Evolutionary conservation across 345 rosid genomes (phyloP).

Genomic region (Camelina neglecta): DNA sequence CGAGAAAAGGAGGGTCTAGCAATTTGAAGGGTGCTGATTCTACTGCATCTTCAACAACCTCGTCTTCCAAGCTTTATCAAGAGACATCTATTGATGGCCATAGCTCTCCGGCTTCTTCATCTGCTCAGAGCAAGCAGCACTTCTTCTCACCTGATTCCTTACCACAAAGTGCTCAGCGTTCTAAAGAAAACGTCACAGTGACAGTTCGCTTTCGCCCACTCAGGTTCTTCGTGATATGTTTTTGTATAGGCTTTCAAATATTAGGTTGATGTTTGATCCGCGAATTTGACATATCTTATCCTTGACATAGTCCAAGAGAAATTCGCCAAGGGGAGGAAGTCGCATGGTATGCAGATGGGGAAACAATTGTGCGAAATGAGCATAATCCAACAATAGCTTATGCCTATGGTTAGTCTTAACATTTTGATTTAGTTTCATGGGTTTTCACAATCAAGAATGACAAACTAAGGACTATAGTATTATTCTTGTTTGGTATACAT

Average conservation of each 20-base stretch:
- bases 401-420: slow-evolving; percentile 78
- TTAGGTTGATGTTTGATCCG: slow-evolving; percentile 13
- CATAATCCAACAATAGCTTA: slow-evolving; percentile 86
- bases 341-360: slow-evolving; percentile 99
- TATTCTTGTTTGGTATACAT: slow-evolving; percentile 3
- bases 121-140: slow-evolving; percentile 86
- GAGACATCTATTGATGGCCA: slow-evolving; percentile 87
- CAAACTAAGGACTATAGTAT: slow-evolving; percentile 12
- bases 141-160: slow-evolving; percentile 62
- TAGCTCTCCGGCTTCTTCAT: slow-evolving; percentile 96
- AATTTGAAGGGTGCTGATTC: slow-evolving; percentile 70
- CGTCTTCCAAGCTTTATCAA: slow-evolving; percentile 77
- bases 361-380: slow-evolving; percentile 87
- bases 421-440: slow-evolving; percentile 12
- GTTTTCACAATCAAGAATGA: slow-evolving; percentile 4
- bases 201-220: slow-evolving; percentile 98
- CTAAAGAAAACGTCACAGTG: slow-evolving; percentile 91
- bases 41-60: slow-evolving; percentile 83
- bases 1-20: slow-evolving; percentile 55
- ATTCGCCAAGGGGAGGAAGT: slow-evolving; percentile 98
- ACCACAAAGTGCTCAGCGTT: slow-evolving; percentile 51
- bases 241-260: slow-evolving; percentile 8
- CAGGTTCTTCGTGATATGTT: slow-evolving; percentile 55
- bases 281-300: slow-evolving; percentile 38
- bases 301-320: slow-evolving; percentile 79